These are phyloP conservation scores for Entoloma clypeatum DNA, from an alignment of 1,284 basidiomycete species.

Conservation along the genomic window DNA sequence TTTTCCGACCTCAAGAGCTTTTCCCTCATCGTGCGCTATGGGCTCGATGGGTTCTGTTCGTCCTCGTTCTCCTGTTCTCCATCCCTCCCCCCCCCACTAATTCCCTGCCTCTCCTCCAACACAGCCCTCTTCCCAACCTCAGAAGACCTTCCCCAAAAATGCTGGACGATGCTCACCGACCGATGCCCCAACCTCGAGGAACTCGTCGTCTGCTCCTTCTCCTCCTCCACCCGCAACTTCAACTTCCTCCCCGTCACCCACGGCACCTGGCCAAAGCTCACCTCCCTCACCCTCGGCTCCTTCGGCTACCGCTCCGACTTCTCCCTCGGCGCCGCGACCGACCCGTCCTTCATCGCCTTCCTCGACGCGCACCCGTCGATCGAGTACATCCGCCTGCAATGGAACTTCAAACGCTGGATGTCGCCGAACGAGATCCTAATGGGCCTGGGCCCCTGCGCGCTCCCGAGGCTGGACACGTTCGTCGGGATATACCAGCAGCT, in stretches of 20 bases:
- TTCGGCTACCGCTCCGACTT: constrained; percentile 43
- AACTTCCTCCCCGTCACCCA: constrained; percentile 33
- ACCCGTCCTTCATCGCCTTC: constrained; percentile 28
- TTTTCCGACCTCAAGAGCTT: constrained; percentile 39
- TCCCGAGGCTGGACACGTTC: constrained; percentile 37
- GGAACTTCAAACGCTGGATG: constrained; percentile 46
- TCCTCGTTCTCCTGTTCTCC: no score
- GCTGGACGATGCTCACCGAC: constrained; percentile 43
- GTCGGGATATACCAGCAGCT: constrained; percentile 45
- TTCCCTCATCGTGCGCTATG: constrained; percentile 41
- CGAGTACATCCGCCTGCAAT: constrained; percentile 39
- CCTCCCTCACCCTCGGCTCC: constrained; percentile 40
- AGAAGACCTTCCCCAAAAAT: constrained; percentile 33
- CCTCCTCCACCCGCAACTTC: constrained; percentile 37
- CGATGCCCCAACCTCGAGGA: constrained; percentile 42
- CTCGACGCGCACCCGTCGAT: constrained; percentile 32
- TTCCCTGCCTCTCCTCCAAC: constrained; percentile 6
- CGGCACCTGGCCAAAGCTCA: constrained; percentile 33
- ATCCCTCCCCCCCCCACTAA: not conserved
- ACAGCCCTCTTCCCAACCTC: constrained; percentile 34
- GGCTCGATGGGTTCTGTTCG: constrained; percentile 34
- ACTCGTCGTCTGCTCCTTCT: constrained; percentile 43
- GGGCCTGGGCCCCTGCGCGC: constrained; percentile 25
- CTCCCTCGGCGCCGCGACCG: constrained; percentile 30
- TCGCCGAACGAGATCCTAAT: constrained; percentile 34